These are phyloP conservation scores for Diplosphaera chodatii DNA, from an alignment of 139 green algal species.

Conservation along the genomic window DNA sequence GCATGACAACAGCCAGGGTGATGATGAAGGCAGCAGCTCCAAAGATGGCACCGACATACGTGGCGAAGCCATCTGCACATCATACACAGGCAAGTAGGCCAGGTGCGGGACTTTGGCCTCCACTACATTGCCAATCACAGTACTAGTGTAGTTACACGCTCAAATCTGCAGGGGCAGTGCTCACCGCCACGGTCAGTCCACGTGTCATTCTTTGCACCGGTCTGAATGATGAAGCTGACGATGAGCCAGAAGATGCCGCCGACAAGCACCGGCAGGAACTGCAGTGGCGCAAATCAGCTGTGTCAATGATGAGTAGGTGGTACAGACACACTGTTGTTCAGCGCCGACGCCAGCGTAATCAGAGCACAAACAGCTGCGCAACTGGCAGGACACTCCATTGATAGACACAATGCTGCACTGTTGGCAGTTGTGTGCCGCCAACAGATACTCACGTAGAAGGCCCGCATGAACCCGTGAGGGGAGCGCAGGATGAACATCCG, in stretches of 20 bases:
- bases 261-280: constrained; percentile 34
- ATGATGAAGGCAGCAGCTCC: neutral
- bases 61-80: neutral
- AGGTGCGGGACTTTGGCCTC: too few relatives aligned
- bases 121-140: too few relatives aligned
- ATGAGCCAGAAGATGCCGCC: constrained; percentile 43
- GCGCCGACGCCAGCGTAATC: too few relatives aligned
- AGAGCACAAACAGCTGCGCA: too few relatives aligned
- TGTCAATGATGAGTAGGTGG: too few relatives aligned
- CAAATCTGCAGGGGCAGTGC: neutral
- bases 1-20: constrained; percentile 1
- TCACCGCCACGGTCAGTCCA: neutral
- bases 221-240: constrained; percentile 60
- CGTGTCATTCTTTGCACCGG: constrained; percentile 14
- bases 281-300: too few relatives aligned
- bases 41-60: constrained; percentile 7
- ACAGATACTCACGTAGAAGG: constrained; percentile 12
- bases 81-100: too few relatives aligned
- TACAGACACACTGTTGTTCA: too few relatives aligned
- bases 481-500: constrained; percentile 31
- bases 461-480: constrained; percentile 24
- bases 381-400: too few relatives aligned
- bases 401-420: too few relatives aligned
- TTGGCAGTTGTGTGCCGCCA: neutral
- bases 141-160: too few relatives aligned